A percentile compares a stretch with the other conserved stretches of the same genome.
Conservation (phyloP, 495 filamentous ascomycete species). For the Penicillium samsonianum region DNA sequence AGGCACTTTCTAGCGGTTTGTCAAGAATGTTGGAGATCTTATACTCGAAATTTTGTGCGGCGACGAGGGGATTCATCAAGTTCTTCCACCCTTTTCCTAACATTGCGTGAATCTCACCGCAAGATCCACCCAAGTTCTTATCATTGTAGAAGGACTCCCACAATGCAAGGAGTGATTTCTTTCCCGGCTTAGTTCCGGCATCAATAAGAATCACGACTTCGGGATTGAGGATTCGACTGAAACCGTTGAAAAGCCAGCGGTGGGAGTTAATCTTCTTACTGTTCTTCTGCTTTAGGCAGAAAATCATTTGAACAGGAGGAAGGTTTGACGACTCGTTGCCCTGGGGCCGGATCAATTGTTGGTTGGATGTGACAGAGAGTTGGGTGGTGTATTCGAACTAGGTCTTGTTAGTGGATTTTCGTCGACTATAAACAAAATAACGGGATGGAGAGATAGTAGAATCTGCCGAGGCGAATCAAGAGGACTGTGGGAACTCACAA, state of each 20-base stretch:
- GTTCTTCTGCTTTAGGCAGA: conserved; percentile 98
- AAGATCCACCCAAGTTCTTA: conserved; percentile 94
- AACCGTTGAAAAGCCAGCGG: conserved; percentile 96
- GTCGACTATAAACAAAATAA: not conserved
- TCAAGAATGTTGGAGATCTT: conserved; percentile 99
- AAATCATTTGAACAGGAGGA: conserved; percentile 96
- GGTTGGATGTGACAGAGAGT: conserved; percentile 91
- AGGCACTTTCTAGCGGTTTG: conserved; percentile 95
- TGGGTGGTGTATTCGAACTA: conserved; percentile 98
- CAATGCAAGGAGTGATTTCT: conserved; percentile 85
- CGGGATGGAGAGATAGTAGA: not conserved
- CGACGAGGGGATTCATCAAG: conserved; percentile 89
- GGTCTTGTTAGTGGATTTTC: not conserved
- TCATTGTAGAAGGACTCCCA: conserved; percentile 99
- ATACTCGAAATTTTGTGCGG: conserved; percentile 98
- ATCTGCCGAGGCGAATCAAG: not conserved
- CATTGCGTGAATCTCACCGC: conserved; percentile 98
- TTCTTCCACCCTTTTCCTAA: conserved; percentile 88
- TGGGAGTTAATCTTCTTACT: conserved; percentile 99
- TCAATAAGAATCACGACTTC: conserved; percentile 96
- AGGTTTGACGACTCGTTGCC: conserved; percentile 81
- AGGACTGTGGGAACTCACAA: conserved; percentile 50
- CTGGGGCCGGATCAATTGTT: conserved; percentile 90
- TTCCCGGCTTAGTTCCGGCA: conserved; percentile 91
- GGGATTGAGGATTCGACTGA: conserved; percentile 92